Evolutionary conservation across 1,139 yeast species (phyloP).

Genomic region (Yamadazyma buinensis): DNA sequence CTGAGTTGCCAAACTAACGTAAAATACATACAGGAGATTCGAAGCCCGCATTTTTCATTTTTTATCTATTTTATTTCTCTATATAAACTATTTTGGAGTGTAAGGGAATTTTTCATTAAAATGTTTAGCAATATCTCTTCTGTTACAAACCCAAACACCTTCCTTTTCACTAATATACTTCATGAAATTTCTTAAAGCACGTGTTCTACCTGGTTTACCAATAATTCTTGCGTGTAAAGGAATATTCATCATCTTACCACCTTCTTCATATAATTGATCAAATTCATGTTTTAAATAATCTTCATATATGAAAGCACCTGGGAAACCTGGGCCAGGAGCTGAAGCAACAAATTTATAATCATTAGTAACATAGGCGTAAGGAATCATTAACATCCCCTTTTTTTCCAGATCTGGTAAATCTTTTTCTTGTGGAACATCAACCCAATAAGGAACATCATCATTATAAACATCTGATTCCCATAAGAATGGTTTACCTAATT

Average conservation of each 20-base stretch:
- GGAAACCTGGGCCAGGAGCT: constrained; percentile 18
- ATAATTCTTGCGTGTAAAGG: constrained; percentile 27
- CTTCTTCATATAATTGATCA: constrained; percentile 31
- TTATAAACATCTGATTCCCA: constrained; percentile 30
- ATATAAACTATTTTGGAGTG: too few species aligned
- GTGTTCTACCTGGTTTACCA: constrained; percentile 32
- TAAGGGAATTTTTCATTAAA: constrained; percentile 20
- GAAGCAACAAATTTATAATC: constrained; percentile 27
- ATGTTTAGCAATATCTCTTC: constrained; percentile 29
- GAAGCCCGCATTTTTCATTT: too few species aligned
- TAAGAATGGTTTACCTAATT: constrained; percentile 22
- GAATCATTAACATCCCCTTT: constrained; percentile 29
- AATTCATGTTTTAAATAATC: constrained; percentile 24
- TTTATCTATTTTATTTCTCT: too few species aligned
- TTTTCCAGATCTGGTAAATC: constrained; percentile 17
- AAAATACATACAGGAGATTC: too few species aligned
- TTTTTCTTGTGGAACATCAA: constrained; percentile 21
- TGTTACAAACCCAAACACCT: constrained; percentile 32
- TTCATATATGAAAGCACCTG: constrained; percentile 16
- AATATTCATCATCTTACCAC: constrained; percentile 30
- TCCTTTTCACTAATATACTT: constrained; percentile 25
- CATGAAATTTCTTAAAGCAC: constrained; percentile 28
- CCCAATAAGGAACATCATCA: constrained; percentile 34
- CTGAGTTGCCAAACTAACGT: too few species aligned
- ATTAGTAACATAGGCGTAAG: constrained; percentile 28